Evolutionary conservation across 441 rosid genomes (phyloP).

Genomic region (Flueggea neowawraea): DNA sequence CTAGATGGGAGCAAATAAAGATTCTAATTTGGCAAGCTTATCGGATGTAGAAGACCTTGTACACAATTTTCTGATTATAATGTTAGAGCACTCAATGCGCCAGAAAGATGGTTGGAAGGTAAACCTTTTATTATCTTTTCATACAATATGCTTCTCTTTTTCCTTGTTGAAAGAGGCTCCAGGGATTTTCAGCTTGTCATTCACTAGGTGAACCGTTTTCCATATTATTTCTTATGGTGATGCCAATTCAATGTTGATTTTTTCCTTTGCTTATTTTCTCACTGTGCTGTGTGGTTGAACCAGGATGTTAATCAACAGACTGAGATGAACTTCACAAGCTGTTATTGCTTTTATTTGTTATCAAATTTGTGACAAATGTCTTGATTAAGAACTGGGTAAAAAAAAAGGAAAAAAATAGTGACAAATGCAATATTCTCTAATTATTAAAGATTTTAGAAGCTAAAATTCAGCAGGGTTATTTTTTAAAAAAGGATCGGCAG

Average conservation of each 20-base stretch:
- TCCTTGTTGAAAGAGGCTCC: constrained; percentile 1
- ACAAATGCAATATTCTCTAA: not conserved
- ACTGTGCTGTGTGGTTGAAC: not conserved
- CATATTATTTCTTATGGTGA: too few relatives aligned
- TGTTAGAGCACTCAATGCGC: constrained; percentile 99
- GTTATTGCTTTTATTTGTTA: too few relatives aligned
- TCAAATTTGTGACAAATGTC: not conserved
- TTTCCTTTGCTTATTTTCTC: not conserved
- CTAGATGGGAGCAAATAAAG: constrained; percentile 68
- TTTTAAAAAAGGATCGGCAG: not conserved
- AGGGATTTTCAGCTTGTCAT: not conserved
- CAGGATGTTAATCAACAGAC: not conserved
- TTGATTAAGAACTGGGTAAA: not conserved
- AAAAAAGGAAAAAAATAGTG: not conserved
- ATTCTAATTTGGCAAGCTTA: constrained; percentile 46
- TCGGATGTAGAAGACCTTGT: constrained; percentile 92
- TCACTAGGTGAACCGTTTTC: not conserved
- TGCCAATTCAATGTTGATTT: not conserved
- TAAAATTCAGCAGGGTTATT: not conserved
- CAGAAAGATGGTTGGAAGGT: constrained; percentile 99
- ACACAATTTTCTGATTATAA: constrained; percentile 92
- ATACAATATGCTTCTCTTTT: not conserved
- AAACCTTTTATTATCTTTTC: constrained; percentile 3
- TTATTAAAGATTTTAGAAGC: too few relatives aligned
- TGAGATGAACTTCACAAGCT: constrained; percentile 5